Evolutionary conservation across 768 basidiomycete genomes (phyloP), one percentile per base, ranked within the genome.

Genomic region (Pleurotus citrinopileatus): DNA sequence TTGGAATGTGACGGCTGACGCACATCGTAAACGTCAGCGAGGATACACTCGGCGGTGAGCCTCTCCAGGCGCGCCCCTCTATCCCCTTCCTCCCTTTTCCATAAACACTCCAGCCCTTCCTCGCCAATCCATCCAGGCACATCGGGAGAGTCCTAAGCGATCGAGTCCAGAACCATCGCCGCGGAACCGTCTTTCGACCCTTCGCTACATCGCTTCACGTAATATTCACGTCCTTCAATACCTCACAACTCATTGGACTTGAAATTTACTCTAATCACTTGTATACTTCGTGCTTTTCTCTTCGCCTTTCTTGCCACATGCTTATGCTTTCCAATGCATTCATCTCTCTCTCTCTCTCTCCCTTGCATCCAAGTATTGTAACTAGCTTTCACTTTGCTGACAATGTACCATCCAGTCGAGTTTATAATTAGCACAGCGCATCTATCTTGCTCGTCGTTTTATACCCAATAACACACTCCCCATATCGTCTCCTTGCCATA

Each of bases 1-100:
- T 40, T 94, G 89, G 89, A 87, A 82, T 43, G 84, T 87, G 38
- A 81, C 90, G 7, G 80, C 84, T 15, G 87, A 91, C 58, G 82
- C 84, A n/a, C 67, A 74, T 47, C 63, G 70, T 32, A 63, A 74
- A 44, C 69, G 70, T 19, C 57, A 62, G 42, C 66, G 67, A 27
- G 42, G 48, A 19, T 37, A 37, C 48, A 9, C 43, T 22, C 43
- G 43, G 22, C 43, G 43, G 22, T 44, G 25, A 44, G 26, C 26
- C 10, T 23, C 20, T 6, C 26, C 12, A 22, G 25, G 7, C 19
- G 22, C 23, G 26, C 26, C 23, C 19, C 9, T 42, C 19, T 20
- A 17, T 42, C 40, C 40, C 20, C 19, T 22, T 22, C 40, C 15
- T 42, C 40, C 13, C 43, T 44, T 12, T 25, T 44, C 23, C 43